These are phyloP conservation scores for Scalesia atractyloides DNA, from an alignment of 129 eudicot species.

Conservation along the genomic window DNA sequence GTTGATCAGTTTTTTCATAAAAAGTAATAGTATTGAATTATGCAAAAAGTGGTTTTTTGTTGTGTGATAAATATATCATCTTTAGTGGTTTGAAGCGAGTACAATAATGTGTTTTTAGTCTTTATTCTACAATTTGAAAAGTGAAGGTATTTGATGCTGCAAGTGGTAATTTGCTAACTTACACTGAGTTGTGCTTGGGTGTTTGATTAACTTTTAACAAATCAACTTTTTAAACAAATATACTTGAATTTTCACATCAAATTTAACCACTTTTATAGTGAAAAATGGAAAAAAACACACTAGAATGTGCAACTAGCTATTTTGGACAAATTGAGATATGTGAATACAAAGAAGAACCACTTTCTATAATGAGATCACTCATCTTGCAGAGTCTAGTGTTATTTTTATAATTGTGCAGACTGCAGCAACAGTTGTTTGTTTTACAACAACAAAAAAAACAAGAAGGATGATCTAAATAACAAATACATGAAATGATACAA, in stretches of 20 bases:
- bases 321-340: slow-evolving; percentile 13
- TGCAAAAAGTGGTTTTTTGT: slow-evolving; percentile 22
- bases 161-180: slow-evolving; percentile 20
- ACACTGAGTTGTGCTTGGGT: slow-evolving; percentile 20
- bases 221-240: slow-evolving; percentile 1
- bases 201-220: neutral
- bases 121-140: slow-evolving; percentile 18
- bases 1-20: neutral
- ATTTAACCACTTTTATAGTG: neutral
- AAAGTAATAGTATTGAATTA: slow-evolving; percentile 23
- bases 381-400: slow-evolving; percentile 9
- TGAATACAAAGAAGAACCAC: slow-evolving; percentile 4
- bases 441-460: neutral
- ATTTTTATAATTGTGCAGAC: neutral
- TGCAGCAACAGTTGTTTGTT: neutral
- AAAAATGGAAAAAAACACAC: neutral
- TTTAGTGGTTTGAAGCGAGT: neutral
- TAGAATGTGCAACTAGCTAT: neutral
- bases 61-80: neutral
- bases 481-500: neutral
- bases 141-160: slow-evolving; percentile 32
- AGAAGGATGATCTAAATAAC: neutral
- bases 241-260: slow-evolving; percentile 9
- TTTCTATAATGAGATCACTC: slow-evolving; percentile 2
- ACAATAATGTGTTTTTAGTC: slow-evolving; percentile 9